Evolutionary conservation across 495 filamentous ascomycete species (phyloP).

Genomic region (Stereocaulon alpinum): DNA sequence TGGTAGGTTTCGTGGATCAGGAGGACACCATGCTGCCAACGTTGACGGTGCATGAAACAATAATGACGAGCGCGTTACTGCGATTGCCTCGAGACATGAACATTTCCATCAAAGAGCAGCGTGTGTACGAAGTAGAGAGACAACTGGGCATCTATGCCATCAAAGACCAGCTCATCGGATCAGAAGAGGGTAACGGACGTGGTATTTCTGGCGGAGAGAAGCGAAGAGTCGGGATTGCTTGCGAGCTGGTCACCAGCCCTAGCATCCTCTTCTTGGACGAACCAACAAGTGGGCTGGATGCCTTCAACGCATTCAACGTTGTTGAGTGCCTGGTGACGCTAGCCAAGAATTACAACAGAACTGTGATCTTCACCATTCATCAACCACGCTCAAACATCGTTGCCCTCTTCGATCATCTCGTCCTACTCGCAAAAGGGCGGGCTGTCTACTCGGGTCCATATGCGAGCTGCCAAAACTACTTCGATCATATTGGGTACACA

Average conservation of each 20-base stretch:
- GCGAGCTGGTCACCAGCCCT: slow-evolving; percentile 93
- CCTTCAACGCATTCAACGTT: slow-evolving; percentile 94
- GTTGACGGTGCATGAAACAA: slow-evolving; percentile 95
- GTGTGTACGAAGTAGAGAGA: slow-evolving; percentile 84
- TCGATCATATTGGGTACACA: slow-evolving; percentile 77
- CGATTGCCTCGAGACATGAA: slow-evolving; percentile 87
- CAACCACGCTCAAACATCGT: slow-evolving; percentile 99
- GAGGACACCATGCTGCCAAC: slow-evolving; percentile 97
- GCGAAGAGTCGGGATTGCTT: slow-evolving; percentile 90
- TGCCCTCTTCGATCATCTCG: slow-evolving; percentile 88
- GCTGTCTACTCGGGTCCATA: slow-evolving; percentile 91
- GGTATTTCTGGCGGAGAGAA: slow-evolving; percentile 98
- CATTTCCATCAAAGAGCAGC: slow-evolving; percentile 70
- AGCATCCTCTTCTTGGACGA: slow-evolving; percentile 97
- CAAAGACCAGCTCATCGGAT: slow-evolving; percentile 90
- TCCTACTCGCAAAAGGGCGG: slow-evolving; percentile 80
- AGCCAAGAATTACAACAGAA: slow-evolving; percentile 90
- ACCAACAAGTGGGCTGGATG: slow-evolving; percentile 89
- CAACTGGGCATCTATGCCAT: slow-evolving; percentile 91
- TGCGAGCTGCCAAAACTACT: slow-evolving; percentile 81
- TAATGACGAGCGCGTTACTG: slow-evolving; percentile 84
- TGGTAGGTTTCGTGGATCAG: slow-evolving; percentile 95
- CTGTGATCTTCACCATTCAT: slow-evolving; percentile 96
- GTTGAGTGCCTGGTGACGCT: slow-evolving; percentile 92
- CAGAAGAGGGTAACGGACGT: slow-evolving; percentile 86